Conservation (phyloP, 208 protist genomes). For the Trypanosoma rangeli region DNA sequence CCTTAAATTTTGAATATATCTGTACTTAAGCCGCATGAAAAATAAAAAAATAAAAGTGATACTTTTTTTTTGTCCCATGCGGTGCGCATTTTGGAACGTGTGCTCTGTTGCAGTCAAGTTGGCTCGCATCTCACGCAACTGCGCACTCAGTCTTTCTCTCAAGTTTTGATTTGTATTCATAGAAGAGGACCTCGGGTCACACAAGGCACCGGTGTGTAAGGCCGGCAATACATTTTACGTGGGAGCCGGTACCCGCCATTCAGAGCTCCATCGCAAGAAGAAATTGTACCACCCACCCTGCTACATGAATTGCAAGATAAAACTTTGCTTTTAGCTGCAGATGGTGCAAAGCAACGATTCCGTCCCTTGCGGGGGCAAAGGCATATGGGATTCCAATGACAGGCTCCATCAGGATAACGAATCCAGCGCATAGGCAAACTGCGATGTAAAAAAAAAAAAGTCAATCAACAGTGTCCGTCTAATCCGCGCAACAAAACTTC, state of each 20-base stretch:
- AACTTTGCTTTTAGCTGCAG: conserved; percentile 27
- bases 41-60: conserved; percentile 2
- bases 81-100: not conserved
- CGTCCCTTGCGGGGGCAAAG: conserved; percentile 41
- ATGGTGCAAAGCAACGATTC: conserved; percentile 34
- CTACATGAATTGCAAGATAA: conserved; percentile 41
- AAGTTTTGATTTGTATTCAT: conserved; percentile 59
- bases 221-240: too few relatives aligned
- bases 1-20: not conserved
- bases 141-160: conserved; percentile 43
- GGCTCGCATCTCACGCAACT: conserved; percentile 34
- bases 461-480: conserved; percentile 37
- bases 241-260: conserved; percentile 64
- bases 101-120: conserved; percentile 30
- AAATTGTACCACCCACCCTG: conserved; percentile 67
- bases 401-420: conserved; percentile 67
- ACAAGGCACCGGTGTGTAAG: too few relatives aligned
- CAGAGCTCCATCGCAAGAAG: conserved; percentile 51
- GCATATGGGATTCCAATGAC: conserved; percentile 52
- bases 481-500: conserved; percentile 46
- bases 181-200: conserved; percentile 78
- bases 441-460: conserved; percentile 48
- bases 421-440: conserved; percentile 44
- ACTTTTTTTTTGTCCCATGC: not conserved
- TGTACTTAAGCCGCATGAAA: not conserved